Conservation (phyloP, 176 grass and related monocot species). For the Coix lacrymajobi region DNA sequence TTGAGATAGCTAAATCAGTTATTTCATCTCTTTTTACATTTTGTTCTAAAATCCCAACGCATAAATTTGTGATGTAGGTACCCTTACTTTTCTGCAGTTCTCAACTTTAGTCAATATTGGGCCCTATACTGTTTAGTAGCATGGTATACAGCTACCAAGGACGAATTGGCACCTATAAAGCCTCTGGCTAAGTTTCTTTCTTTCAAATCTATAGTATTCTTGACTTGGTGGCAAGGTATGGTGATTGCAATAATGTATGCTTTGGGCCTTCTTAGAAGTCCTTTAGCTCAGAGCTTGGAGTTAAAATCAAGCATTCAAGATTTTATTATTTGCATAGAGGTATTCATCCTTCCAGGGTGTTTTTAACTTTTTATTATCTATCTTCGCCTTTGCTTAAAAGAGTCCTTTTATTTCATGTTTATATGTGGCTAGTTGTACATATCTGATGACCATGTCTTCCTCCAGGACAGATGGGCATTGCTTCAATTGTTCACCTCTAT, state of each 20-base stretch:
- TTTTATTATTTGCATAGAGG: conserved; percentile 99
- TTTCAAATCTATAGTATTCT: conserved; percentile 96
- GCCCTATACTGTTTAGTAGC: conserved; percentile 91
- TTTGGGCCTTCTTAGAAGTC: conserved; percentile 77
- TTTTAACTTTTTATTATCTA: neutral
- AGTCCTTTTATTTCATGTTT: conserved; percentile 12
- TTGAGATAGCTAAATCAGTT: conserved; percentile 10
- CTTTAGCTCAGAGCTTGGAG: conserved; percentile 85
- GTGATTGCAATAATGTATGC: conserved; percentile 89
- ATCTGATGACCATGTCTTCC: conserved; percentile 42
- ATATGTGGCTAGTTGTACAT: conserved; percentile 13
- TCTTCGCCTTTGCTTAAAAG: neutral
- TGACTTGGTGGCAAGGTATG: conserved; percentile 98
- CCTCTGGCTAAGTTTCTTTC: conserved; percentile 89
- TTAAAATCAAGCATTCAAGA: conserved; percentile 92
- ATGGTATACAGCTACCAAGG: conserved; percentile 93
- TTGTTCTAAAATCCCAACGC: neutral
- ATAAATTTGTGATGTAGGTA: conserved; percentile 58
- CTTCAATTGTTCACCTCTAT: conserved; percentile 86
- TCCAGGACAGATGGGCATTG: conserved; percentile 92
- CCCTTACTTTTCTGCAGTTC: conserved; percentile 75
- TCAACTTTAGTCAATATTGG: conserved; percentile 99
- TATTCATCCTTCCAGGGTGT: conserved; percentile 33
- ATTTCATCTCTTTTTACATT: conserved; percentile 1
- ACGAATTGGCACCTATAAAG: conserved; percentile 82